A percentile compares a stretch with the other conserved stretches of the same genome.
Conservation (phyloP, 2,329 filamentous ascomycete genomes). For the Pseudogymnoascus sp. region DNA sequence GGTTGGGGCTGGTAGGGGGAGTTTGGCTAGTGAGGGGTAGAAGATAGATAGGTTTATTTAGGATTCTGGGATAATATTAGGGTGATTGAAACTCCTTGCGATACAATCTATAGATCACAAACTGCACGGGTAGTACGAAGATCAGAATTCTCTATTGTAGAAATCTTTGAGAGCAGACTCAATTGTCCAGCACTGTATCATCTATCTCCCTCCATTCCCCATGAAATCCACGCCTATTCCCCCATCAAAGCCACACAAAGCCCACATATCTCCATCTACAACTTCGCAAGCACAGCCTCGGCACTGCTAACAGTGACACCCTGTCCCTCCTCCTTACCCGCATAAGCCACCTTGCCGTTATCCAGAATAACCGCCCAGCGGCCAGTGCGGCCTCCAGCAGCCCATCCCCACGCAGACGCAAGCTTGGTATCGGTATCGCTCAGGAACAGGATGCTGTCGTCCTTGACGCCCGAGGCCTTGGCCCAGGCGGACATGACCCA, state of each 20-base stretch:
- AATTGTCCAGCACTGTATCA: neutral
- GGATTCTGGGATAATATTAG: neutral
- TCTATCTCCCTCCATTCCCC: neutral
- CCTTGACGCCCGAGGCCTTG: slow-evolving; percentile 60
- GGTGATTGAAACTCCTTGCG: neutral
- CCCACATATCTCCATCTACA: neutral
- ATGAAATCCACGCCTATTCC: neutral
- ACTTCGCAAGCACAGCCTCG: slow-evolving; percentile 22
- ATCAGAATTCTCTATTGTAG: neutral
- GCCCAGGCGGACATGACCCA: slow-evolving; percentile 66
- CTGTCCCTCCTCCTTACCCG: slow-evolving; percentile 47
- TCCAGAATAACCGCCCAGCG: slow-evolving; percentile 61
- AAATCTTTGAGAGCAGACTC: neutral
- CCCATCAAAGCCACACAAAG: neutral
- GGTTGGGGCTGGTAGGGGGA: neutral
- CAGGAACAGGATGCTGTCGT: slow-evolving; percentile 59
- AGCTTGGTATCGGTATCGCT: slow-evolving; percentile 57
- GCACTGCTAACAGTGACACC: slow-evolving; percentile 26
- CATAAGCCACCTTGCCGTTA: slow-evolving; percentile 59
- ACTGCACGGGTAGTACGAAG: neutral
- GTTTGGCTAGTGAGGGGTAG: neutral
- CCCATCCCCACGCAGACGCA: slow-evolving; percentile 58
- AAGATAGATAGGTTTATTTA: neutral
- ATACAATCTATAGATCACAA: neutral
- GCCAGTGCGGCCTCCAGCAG: slow-evolving; percentile 50